Conservation (phyloP, 2,329 filamentous ascomycete species). For the Paecilomyces sp. region DNA sequence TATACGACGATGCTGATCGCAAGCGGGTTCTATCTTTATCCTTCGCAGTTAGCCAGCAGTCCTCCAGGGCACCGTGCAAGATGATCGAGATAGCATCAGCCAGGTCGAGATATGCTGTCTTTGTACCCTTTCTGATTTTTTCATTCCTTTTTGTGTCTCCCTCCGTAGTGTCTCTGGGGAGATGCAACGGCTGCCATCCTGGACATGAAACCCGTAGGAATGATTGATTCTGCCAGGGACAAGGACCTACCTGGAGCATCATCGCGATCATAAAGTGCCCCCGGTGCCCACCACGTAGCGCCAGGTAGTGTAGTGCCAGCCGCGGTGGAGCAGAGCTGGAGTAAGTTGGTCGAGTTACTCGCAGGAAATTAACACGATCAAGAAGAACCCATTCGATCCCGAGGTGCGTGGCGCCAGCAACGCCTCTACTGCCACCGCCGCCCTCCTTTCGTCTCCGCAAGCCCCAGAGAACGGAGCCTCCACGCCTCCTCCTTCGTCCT, state of each 20-base stretch:
- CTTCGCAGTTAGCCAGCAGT: background rate
- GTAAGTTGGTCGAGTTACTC: background rate
- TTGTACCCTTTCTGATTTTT: too few relatives aligned
- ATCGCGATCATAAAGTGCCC: background rate
- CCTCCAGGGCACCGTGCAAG: background rate
- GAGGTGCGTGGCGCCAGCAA: background rate
- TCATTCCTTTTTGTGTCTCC: background rate
- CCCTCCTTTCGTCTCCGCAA: background rate
- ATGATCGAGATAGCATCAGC: background rate
- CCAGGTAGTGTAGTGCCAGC: background rate
- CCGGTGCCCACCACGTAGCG: background rate
- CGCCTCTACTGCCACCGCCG: background rate
- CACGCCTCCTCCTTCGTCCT: constrained; percentile 7
- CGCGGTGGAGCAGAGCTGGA: background rate
- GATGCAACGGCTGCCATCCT: background rate
- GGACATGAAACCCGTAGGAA: background rate
- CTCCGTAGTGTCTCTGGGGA: background rate
- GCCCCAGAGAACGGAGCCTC: background rate
- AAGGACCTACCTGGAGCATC: background rate
- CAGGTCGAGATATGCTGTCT: background rate
- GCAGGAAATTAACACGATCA: background rate
- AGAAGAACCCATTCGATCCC: background rate
- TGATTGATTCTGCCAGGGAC: background rate
- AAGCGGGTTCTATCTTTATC: background rate
- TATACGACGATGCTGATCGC: background rate